Conservation (phyloP, 2,329 filamentous ascomycete genomes). For the Dryadomyces quercivorus region DNA sequence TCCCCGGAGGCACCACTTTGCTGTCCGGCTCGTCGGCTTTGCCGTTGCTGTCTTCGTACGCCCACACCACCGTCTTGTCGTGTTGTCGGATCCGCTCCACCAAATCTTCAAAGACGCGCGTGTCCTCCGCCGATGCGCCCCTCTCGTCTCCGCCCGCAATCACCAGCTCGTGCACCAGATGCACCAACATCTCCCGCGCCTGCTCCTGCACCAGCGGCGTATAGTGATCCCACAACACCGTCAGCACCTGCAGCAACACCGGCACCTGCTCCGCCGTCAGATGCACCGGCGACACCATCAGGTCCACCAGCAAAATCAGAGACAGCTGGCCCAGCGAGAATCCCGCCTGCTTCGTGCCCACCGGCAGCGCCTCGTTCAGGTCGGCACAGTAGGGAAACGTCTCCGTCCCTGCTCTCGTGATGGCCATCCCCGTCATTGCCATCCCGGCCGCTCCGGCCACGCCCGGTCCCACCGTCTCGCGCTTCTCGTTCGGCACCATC, state of each 20-base stretch:
- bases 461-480: conserved; percentile 25
- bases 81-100: conserved; percentile 79
- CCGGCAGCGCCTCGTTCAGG: conserved; percentile 62
- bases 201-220: conserved; percentile 91
- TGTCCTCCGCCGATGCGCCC: conserved; percentile 19
- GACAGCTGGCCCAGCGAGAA: conserved; percentile 90
- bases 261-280: conserved; percentile 70
- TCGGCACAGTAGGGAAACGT: conserved; percentile 80
- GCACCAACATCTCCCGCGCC: conserved; percentile 92
- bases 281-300: conserved; percentile 87
- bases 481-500: conserved; percentile 90
- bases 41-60: conserved; percentile 84
- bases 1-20: conserved; percentile 78
- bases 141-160: conserved; percentile 62
- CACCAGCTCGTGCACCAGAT: conserved; percentile 91
- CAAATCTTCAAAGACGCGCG: conserved; percentile 53
- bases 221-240: conserved; percentile 96
- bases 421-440: background rate
- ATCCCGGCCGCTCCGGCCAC: background rate
- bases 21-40: conserved; percentile 56
- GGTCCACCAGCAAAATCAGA: conserved; percentile 83
- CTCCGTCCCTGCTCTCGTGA: background rate
- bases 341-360: conserved; percentile 82
- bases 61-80: conserved; percentile 78
- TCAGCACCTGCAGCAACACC: conserved; percentile 77